Evolutionary conservation across 2,329 filamentous ascomycete species (phyloP), one percentile per base, ranked within the genome.

Genomic region (Colletotrichum nymphaeae): DNA sequence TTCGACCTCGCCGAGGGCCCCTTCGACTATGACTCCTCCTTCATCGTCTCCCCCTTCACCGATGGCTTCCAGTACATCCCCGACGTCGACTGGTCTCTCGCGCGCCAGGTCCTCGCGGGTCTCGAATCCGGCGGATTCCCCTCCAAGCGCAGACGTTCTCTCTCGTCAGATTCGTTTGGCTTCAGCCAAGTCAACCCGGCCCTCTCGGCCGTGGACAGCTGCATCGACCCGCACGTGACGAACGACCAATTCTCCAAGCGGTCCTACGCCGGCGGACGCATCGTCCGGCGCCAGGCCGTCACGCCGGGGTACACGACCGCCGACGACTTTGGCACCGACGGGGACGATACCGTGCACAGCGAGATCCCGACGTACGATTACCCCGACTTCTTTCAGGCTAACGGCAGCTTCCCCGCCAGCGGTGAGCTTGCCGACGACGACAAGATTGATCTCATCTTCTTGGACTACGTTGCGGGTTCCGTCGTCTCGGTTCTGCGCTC

Each of bases 1-100:
- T 92, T 92, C 76, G 90, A 93, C 75, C 80, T 93, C 14, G 85
- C 89, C 73, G 86, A 92, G 79, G 91, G 91, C 0, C 89, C 89
- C 0, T 93, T 92, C 77, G 92, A 90, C 0, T 86, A 81, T 22
- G 85, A 86, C 55, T 83, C 85, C 71, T 83, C 80, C 57, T 90
- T 88, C 79, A 90, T 90, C 75, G 87, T 90, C 0, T 88, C 87
- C 0, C 89, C 89, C 0, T 91, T 90, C 78, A 78, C 79, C 5
- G 86, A 90, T 62, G 80, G 83, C 1, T 90, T 90, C 78, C 80
- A 87, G 49, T 90, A 87, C 76, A 83, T 91, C 35, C 82, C 87
- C 0, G 83, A 88, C 35, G 88, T 90, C n/a, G n/a, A n/a, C n/a
- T 90, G 86, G 76, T 80, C 59, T 4, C 22, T 65, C 0, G 76